Evolutionary conservation across 2,329 filamentous ascomycete genomes (phyloP).

Genomic region (Coniochaeta prunicola): DNA sequence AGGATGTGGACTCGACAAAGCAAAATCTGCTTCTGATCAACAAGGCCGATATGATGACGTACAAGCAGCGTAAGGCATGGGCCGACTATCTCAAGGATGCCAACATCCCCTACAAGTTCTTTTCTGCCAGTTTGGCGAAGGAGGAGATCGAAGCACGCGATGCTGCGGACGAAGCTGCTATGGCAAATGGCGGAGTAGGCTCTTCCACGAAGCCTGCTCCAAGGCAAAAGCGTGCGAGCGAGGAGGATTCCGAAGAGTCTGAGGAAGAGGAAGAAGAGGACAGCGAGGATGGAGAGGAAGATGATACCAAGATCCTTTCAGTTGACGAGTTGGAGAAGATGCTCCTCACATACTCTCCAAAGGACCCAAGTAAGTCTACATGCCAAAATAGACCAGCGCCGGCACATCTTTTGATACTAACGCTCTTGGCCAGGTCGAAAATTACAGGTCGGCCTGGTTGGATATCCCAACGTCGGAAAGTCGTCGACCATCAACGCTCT

Average conservation of each 20-base stretch:
- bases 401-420: slow-evolving; percentile 8
- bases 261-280: slow-evolving; percentile 24
- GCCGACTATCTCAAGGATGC: slow-evolving; percentile 76
- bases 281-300: slow-evolving; percentile 9
- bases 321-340: slow-evolving; percentile 88
- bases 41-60: slow-evolving; percentile 98
- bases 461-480: slow-evolving; percentile 98
- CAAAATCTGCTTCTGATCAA: slow-evolving; percentile 91
- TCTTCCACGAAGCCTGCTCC: slow-evolving; percentile 2
- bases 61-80: slow-evolving; percentile 75
- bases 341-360: slow-evolving; percentile 66
- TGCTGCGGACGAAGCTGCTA: slow-evolving; percentile 17
- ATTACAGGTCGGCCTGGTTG: slow-evolving; percentile 86
- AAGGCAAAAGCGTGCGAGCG: slow-evolving; percentile 7
- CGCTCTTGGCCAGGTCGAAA: slow-evolving; percentile 48
- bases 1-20: slow-evolving; percentile 82
- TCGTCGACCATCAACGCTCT: slow-evolving; percentile 98
- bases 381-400: background rate
- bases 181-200: background rate
- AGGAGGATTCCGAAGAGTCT: slow-evolving; percentile 20
- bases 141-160: slow-evolving; percentile 66
- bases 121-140: slow-evolving; percentile 88
- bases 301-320: slow-evolving; percentile 72
- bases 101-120: slow-evolving; percentile 88
- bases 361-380: slow-evolving; percentile 37